Percentiles rank a stretch among this genome's conserved stretches.
Evolutionary conservation across 1,284 basidiomycete genomes (phyloP).

Genomic region (Coniferiporia sulphurascens): DNA sequence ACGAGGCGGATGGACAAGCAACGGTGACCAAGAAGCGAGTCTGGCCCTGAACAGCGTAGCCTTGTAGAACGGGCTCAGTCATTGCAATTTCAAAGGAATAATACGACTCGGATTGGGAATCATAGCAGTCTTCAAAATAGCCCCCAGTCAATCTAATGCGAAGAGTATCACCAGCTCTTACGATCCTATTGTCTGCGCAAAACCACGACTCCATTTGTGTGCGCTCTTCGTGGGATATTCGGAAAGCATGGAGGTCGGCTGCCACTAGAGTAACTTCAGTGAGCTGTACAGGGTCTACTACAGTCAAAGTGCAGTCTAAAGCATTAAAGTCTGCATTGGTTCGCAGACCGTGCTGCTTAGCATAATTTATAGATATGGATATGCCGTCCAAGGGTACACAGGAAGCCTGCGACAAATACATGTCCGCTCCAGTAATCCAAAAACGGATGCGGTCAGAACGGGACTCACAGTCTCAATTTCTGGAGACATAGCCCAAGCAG

Average conservation of each 20-base stretch:
- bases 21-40: slow-evolving; percentile 59
- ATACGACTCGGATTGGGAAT: slow-evolving; percentile 2
- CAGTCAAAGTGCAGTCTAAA: not conserved
- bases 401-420: not conserved
- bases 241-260: not conserved
- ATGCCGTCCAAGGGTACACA: not conserved
- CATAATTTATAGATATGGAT: not conserved
- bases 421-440: not conserved
- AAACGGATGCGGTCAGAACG: not conserved
- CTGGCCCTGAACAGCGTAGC: slow-evolving; percentile 43
- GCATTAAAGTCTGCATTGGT: not conserved
- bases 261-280: not conserved
- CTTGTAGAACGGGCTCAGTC: slow-evolving; percentile 71
- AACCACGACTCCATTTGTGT: slow-evolving; percentile 4
- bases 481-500: not conserved
- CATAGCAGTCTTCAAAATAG: not conserved
- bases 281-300: slow-evolving; percentile 3
- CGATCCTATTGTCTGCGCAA: slow-evolving; percentile 5
- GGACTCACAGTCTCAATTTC: not conserved
- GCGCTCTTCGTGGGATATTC: not conserved
- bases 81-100: slow-evolving; percentile 44
- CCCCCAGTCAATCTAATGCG: not conserved
- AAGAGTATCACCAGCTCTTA: slow-evolving; percentile 11
- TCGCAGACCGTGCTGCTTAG: not conserved
- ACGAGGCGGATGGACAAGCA: slow-evolving; percentile 24